Percentiles rank a stretch among this genome's conserved stretches.
Conservation (phyloP, 2,329 filamentous ascomycete species). For the Pestalotiopsis sp. region DNA sequence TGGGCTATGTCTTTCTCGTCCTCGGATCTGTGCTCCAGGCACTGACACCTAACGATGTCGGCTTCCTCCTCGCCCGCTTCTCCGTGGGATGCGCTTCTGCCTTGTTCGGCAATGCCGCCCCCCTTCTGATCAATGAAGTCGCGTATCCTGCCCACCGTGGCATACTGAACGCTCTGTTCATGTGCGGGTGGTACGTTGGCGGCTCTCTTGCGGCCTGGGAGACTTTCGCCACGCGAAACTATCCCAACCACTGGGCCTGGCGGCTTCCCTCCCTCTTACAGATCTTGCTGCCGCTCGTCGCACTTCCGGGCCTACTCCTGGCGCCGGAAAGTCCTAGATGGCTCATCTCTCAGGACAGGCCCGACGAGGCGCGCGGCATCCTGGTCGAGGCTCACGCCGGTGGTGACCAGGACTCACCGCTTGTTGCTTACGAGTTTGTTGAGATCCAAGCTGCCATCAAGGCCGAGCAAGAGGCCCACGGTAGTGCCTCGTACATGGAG, state of each 20-base stretch:
- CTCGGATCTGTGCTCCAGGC: conserved; percentile 31
- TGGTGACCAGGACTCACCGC: background rate
- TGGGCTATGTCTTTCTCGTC: conserved; percentile 33
- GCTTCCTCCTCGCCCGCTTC: conserved; percentile 37
- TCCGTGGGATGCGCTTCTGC: conserved; percentile 36
- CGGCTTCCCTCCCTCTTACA: conserved; percentile 8
- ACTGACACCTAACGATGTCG: conserved; percentile 22
- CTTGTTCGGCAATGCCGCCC: conserved; percentile 32
- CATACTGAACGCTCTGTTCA: conserved; percentile 33
- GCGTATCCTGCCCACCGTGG: conserved; percentile 41
- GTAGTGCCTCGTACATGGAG: conserved; percentile 1
- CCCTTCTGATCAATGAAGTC: conserved; percentile 44
- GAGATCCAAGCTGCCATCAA: conserved; percentile 2
- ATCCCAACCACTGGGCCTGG: conserved; percentile 8
- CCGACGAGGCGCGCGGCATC: background rate
- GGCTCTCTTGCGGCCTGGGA: conserved; percentile 27
- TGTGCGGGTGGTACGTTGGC: conserved; percentile 32
- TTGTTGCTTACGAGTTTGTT: background rate
- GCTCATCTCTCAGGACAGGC: conserved; percentile 6
- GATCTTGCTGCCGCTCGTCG: background rate
- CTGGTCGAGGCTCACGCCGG: background rate
- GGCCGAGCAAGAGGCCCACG: background rate
- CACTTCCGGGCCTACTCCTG: background rate
- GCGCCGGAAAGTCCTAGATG: conserved; percentile 9
- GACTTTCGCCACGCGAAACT: conserved; percentile 19